phyloP scores from a whole-genome alignment of 139 green algal genomes.

The Zygnema circumcarinatum region DNA sequence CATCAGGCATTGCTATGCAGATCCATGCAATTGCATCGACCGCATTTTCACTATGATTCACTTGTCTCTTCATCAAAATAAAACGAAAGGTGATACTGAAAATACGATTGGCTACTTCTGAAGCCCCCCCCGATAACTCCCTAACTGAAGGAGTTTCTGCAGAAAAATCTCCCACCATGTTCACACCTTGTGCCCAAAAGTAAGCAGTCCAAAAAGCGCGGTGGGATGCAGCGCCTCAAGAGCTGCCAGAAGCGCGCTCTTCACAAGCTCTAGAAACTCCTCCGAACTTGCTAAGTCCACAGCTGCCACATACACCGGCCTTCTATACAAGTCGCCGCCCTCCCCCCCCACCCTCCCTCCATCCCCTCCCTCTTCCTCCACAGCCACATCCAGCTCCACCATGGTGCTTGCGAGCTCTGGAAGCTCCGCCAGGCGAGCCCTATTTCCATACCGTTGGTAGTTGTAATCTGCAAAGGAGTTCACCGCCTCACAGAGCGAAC shows the following conservation, averaged over 20 bases:
- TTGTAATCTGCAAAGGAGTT: slow-evolving; percentile 61
- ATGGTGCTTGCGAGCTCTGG: slow-evolving; percentile 68
- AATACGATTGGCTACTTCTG: too few species aligned
- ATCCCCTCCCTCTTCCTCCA: slow-evolving; percentile 20
- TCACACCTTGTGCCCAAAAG: slow-evolving; percentile 62
- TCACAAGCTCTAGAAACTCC: slow-evolving; percentile 81
- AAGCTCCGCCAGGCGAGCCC: slow-evolving; percentile 28
- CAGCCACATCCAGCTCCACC: slow-evolving; percentile 69
- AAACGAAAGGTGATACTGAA: too few species aligned
- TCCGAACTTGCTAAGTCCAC: slow-evolving; percentile 69
- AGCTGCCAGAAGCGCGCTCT: slow-evolving; percentile 73
- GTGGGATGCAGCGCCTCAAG: slow-evolving; percentile 78
- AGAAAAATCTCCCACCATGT: neutral
- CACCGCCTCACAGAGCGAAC: slow-evolving; percentile 75
- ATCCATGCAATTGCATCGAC: too few species aligned
- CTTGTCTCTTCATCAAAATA: too few species aligned
- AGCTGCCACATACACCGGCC: slow-evolving; percentile 73
- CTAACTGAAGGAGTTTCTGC: too few species aligned
- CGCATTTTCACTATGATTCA: too few species aligned
- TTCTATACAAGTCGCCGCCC: slow-evolving; percentile 39
- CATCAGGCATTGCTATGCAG: too few species aligned
- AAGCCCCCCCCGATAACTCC: too few species aligned
- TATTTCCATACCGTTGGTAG: slow-evolving; percentile 33
- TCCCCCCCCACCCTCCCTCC: neutral
- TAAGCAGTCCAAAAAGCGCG: slow-evolving; percentile 66